Evolutionary conservation across 2,329 filamentous ascomycete species (phyloP).

Genomic region (Sporothrix euskadiensis): DNA sequence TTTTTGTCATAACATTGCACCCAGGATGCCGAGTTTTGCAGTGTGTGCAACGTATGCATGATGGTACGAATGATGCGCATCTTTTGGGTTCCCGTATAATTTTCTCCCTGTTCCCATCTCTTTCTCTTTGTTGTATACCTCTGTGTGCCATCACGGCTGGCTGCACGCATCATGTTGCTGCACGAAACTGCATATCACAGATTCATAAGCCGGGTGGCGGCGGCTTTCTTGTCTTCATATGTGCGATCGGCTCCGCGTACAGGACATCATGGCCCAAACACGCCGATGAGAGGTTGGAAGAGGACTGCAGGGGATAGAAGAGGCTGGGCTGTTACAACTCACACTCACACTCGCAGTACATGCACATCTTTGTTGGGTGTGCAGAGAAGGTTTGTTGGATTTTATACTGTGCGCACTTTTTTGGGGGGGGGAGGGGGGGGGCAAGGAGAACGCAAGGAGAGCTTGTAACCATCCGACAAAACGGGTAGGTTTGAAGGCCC

Average conservation of each 20-base stretch:
- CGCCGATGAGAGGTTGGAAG: neutral
- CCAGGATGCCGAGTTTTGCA: neutral
- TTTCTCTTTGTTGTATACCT: neutral
- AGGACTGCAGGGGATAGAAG: neutral
- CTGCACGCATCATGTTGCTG: neutral
- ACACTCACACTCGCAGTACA: neutral
- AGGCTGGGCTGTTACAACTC: neutral
- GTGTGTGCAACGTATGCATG: neutral
- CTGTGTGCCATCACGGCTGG: neutral
- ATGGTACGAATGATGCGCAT: conserved; percentile 19
- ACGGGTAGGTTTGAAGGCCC: neutral
- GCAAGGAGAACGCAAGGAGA: neutral
- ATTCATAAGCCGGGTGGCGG: neutral
- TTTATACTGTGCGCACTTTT: neutral
- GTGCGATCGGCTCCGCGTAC: conserved; percentile 2
- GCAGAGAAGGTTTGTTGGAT: neutral
- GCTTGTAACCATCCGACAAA: neutral
- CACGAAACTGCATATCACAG: neutral
- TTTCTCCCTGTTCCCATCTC: neutral
- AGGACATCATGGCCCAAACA: neutral
- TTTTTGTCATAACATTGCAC: neutral
- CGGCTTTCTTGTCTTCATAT: neutral
- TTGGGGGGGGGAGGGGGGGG: too few relatives aligned
- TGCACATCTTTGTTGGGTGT: neutral
- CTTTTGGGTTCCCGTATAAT: neutral